Conservation (phyloP, 805 yeast species). For the Dipodascus albidus region DNA sequence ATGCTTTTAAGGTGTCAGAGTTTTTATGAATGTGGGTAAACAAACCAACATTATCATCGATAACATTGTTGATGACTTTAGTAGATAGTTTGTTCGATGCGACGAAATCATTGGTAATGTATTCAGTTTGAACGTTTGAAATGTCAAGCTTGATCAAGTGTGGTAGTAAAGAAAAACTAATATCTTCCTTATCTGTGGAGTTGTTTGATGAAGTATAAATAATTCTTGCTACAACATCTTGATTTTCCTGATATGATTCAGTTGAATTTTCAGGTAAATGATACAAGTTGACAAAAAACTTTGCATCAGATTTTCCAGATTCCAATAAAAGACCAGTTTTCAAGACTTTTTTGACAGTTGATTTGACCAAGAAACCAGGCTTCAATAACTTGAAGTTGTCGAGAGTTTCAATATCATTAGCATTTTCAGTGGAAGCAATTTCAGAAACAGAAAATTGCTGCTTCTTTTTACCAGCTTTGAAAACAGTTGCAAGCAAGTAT, state of each 20-base stretch:
- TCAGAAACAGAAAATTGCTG: constrained; percentile 42
- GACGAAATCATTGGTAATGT: constrained; percentile 31
- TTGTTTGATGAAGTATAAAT: constrained; percentile 65
- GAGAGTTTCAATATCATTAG: constrained; percentile 16
- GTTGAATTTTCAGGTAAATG: not conserved
- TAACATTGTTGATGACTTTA: constrained; percentile 50
- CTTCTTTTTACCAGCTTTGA: constrained; percentile 40
- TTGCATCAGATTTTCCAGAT: constrained; percentile 1
- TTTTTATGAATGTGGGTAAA: constrained; percentile 38
- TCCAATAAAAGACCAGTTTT: not conserved
- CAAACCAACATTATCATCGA: constrained; percentile 30
- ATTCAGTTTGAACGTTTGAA: constrained; percentile 6
- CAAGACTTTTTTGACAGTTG: constrained; percentile 47
- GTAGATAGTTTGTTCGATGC: constrained; percentile 70
- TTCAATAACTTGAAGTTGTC: constrained; percentile 53
- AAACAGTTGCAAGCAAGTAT: constrained; percentile 52
- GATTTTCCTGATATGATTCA: not conserved
- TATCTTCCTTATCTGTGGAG: constrained; percentile 62
- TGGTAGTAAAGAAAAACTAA: not conserved
- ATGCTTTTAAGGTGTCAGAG: constrained; percentile 38
- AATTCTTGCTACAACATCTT: not conserved
- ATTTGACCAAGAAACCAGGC: constrained; percentile 78
- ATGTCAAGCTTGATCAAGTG: not conserved
- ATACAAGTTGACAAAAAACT: not conserved
- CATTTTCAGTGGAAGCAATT: constrained; percentile 32